Base-by-base conservation (phyloP, 2,329 filamentous ascomycete species). In the Helotiales sp. region DNA sequence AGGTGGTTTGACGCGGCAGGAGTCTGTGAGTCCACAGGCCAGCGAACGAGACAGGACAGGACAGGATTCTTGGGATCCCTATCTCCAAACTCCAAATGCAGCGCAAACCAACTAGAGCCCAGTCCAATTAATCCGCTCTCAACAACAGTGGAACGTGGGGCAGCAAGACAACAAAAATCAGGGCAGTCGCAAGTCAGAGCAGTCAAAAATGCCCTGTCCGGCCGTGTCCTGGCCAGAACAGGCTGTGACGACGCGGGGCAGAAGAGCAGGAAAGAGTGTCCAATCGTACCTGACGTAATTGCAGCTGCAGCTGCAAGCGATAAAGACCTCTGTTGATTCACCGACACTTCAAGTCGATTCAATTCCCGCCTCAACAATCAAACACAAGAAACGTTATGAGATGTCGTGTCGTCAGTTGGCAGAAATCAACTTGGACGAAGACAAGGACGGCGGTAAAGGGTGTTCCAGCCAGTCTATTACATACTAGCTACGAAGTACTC, bases 281-380 rank as follows among this genome's bases (percentile, higher is more conserved):
- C 55, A 59, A 59, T 59, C 55, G 55, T 59, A 59, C 55, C 55
- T 59, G 55, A 59, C 55, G 55, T 59, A 59, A 59, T 59, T 59
- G 30, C 28, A 34, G 52, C 50, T n/a, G n/a, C n/a, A n/a, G n/a
- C n/a, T n/a, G n/a, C 49, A 7, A n/a, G 13, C 47, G 49, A 30
- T 28, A 20, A 52, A 32, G 17, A n/a, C 11, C 5, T 15, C 47
- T 13, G 28, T 55, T 26, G 47, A 24, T 59, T 28, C 32, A 59
- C 55, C 55, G 55, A 59, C 28, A 15, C 22, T 59, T 59, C 52
- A 5, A 55, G 6, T 17, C n/a, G n/a, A n/a, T 6, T 24, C n/a
- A 28, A 45, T 20, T 20, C 4, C 5, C 17, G 37, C 7, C 30
- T 57, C 30, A 57, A 37, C 17, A 22, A 37, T 22, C 52, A 57